These are phyloP conservation scores for Talaromyces amestolkiae DNA, from an alignment of 2,329 filamentous ascomycete genomes.

Conservation along the genomic window DNA sequence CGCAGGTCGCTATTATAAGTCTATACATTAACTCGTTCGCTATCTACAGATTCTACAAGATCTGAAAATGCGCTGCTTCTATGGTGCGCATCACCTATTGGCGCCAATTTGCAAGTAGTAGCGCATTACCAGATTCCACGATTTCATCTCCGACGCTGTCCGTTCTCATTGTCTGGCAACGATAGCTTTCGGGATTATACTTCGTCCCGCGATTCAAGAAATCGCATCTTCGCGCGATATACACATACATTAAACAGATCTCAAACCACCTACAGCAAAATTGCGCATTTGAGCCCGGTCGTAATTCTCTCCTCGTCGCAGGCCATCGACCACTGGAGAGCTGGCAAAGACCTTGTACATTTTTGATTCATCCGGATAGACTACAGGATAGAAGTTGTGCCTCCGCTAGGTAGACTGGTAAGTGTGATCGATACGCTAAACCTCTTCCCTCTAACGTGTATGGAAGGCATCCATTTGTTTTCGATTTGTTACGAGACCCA, in stretches of 20 bases:
- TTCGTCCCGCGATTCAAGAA: conserved; percentile 2
- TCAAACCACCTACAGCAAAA: neutral
- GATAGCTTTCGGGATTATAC: neutral
- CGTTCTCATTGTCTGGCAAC: conserved; percentile 7
- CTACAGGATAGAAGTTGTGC: conserved; percentile 16
- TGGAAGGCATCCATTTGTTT: conserved; percentile 8
- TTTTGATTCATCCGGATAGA: conserved; percentile 12
- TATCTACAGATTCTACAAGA: conserved; percentile 1
- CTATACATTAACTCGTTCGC: neutral
- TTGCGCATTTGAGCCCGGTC: neutral
- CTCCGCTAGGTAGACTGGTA: conserved; percentile 15
- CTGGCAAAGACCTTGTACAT: conserved; percentile 16
- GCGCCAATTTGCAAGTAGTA: conserved; percentile 19
- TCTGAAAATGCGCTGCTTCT: conserved; percentile 21
- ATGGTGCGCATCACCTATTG: conserved; percentile 18
- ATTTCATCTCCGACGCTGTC: conserved; percentile 14
- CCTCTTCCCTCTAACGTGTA: neutral
- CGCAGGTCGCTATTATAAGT: neutral
- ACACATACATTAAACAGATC: conserved; percentile 2
- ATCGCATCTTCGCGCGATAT: neutral
- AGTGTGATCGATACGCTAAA: neutral
- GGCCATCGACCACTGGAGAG: conserved; percentile 16
- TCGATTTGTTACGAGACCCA: neutral
- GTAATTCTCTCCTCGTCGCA: conserved; percentile 17
- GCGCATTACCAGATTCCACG: conserved; percentile 6